A percentile compares a stretch with the other conserved stretches of the same genome.
Evolutionary conservation across 2,329 filamentous ascomycete genomes (phyloP).

Genomic region (Lasiodiplodia hormozganensis): DNA sequence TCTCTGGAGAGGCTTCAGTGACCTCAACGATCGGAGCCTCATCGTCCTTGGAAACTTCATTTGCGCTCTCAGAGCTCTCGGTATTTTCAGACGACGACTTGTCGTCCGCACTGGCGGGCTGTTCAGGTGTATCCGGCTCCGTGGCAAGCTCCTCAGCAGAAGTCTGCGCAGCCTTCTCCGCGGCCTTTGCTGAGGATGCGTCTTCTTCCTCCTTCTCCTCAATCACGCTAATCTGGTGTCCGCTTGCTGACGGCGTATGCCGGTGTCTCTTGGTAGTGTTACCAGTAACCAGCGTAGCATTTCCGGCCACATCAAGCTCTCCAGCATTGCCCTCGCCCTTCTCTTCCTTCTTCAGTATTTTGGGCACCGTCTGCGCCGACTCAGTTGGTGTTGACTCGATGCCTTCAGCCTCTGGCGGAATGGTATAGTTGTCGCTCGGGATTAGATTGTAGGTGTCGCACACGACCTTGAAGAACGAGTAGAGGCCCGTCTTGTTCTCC

Average conservation of each 20-base stretch:
- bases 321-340: slow-evolving; percentile 32
- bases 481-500: slow-evolving; percentile 88
- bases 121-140: slow-evolving; percentile 34
- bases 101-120: slow-evolving; percentile 20
- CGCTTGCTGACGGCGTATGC: slow-evolving; percentile 80
- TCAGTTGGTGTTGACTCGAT: slow-evolving; percentile 58
- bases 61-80: background rate
- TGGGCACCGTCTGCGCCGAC: slow-evolving; percentile 34
- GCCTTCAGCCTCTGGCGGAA: slow-evolving; percentile 91
- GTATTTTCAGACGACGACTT: slow-evolving; percentile 25
- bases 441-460: slow-evolving; percentile 91
- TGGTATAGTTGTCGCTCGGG: slow-evolving; percentile 92
- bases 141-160: slow-evolving; percentile 33
- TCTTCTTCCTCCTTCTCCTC: slow-evolving; percentile 81
- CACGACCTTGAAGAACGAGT: slow-evolving; percentile 96
- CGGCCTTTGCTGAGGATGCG: slow-evolving; percentile 30
- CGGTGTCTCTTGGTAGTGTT: slow-evolving; percentile 84
- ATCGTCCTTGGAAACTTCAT: background rate
- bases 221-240: slow-evolving; percentile 74
- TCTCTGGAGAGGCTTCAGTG: slow-evolving; percentile 10
- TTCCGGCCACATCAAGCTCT: slow-evolving; percentile 40
- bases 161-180: slow-evolving; percentile 35
- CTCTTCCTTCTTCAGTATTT: slow-evolving; percentile 46
- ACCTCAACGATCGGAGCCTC: slow-evolving; percentile 8
- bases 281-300: slow-evolving; percentile 58